Base-by-base conservation (phyloP, 1,284 basidiomycete genomes). In the Pseudozyma sp. region DNA sequence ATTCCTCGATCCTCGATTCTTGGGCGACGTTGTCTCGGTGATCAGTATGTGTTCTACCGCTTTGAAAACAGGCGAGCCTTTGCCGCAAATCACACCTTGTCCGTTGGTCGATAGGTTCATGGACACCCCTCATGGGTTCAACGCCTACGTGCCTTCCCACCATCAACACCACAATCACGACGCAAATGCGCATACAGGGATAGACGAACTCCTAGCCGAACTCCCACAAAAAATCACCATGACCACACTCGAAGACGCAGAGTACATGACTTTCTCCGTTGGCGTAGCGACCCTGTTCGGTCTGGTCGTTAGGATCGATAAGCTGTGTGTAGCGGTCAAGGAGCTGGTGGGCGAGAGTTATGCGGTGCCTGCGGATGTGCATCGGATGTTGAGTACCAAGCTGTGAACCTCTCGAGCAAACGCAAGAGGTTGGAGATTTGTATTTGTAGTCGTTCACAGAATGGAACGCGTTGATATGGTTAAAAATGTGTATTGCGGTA, bases 21-120 rank as follows among this genome's bases (percentile, higher is more conserved):
- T 94, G 64, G 93, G 93, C 2, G 93, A 94, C 70, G 56, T 67
- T 47, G 65, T 79, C 35, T 40, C 52, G 25, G 60, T 92, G 89
- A 70, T 79, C 38, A 53, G 44, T 16, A 83, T 85, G 81, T 71
- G 86, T 84, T 84, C 86, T 0, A 84, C 86, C 0, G 89, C 93
- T 1, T 86, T 95, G 36, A 88, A 91, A n/a, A 91, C 90, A 0
- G 93, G 92, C 5, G 87, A 87, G 13, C 90, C 93, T 0, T 86
- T 95, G 18, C 93, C 93, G 0, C 93, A 95, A 80, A 92, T 95
- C 50, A 94, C 92, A 0, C 92, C 93, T 0, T 92, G 91, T 72
- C 93, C 93, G 0, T 87, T 95, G 3, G 86, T 94, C 0, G 90
- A 93, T 77, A 88, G 93, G 9, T 93, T 93, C 78, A 57, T 77